Evolutionary conservation across 257 asterid species (phyloP).

Genomic region (Nicotiana noctiflora): DNA sequence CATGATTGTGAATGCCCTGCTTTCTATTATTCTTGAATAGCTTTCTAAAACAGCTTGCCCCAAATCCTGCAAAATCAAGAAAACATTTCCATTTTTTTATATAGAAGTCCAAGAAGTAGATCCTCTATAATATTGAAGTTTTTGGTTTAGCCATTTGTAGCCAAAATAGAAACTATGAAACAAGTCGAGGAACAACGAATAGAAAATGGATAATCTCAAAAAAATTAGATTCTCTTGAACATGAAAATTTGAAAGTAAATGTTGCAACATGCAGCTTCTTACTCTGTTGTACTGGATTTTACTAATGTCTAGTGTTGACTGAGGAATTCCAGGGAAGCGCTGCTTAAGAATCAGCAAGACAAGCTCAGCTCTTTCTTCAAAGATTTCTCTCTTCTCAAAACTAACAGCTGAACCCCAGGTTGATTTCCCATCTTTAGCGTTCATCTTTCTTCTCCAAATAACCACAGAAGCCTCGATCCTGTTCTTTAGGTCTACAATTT

Average conservation of each 20-base stretch:
- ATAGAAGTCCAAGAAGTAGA: not conserved
- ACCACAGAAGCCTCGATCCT: constrained; percentile 78
- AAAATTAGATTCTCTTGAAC: not conserved
- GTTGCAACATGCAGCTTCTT: constrained; percentile 10
- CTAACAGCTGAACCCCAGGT: constrained; percentile 80
- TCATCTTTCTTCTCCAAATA: constrained; percentile 86
- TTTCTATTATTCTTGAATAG: constrained; percentile 85
- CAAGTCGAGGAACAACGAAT: not conserved
- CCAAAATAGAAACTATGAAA: not conserved
- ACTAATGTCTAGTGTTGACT: constrained; percentile 77
- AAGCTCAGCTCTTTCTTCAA: constrained; percentile 82
- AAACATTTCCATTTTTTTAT: not conserved
- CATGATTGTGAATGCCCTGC: constrained; percentile 67
- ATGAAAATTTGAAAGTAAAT: not conserved
- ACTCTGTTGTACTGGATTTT: constrained; percentile 73
- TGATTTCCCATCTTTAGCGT: constrained; percentile 63
- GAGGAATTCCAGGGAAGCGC: constrained; percentile 72
- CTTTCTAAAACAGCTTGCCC: constrained; percentile 89
- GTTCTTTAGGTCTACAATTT: constrained; percentile 79
- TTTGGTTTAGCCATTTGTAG: not conserved
- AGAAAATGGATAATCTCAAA: not conserved
- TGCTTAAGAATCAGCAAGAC: constrained; percentile 63
- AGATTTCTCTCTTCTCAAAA: constrained; percentile 68
- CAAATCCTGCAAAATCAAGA: constrained; percentile 55
- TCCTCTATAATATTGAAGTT: not conserved